Conservation (phyloP, 2,329 filamentous ascomycete genomes). For the Aspergillus texensis region DNA sequence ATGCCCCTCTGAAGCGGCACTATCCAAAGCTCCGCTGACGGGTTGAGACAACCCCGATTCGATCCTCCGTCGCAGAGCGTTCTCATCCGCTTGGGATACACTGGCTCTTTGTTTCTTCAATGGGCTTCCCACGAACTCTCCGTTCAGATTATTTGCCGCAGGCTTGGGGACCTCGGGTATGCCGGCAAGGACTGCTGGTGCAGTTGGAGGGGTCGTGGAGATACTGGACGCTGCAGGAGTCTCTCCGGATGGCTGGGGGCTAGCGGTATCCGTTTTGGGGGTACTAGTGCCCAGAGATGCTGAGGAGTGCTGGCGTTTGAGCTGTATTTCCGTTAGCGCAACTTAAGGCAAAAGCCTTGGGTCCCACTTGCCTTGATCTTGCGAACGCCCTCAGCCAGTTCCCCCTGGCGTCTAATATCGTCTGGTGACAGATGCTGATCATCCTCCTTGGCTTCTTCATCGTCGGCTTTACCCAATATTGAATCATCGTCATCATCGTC, state of each 20-base stretch:
- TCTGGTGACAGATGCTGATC: constrained; percentile 59
- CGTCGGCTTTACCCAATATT: constrained; percentile 66
- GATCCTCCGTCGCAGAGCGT: constrained; percentile 43
- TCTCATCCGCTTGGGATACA: constrained; percentile 46
- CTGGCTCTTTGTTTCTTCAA: constrained; percentile 52
- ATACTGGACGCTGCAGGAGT: constrained; percentile 37
- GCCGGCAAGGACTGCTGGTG: constrained; percentile 19
- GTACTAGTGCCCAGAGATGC: constrained; percentile 52
- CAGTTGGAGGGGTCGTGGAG: constrained; percentile 41
- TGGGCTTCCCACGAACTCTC: constrained; percentile 48
- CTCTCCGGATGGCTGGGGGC: constrained; percentile 40
- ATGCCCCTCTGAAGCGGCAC: constrained; percentile 18
- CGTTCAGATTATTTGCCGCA: constrained; percentile 30
- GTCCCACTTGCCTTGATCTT: constrained; percentile 62
- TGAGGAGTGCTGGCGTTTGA: constrained; percentile 68
- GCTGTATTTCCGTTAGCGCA: constrained; percentile 42
- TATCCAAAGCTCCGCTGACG: constrained; percentile 41
- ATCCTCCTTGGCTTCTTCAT: constrained; percentile 54
- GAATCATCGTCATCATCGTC: constrained; percentile 70
- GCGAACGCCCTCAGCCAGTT: constrained; percentile 65
- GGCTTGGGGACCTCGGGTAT: constrained; percentile 26
- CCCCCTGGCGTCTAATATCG: constrained; percentile 61
- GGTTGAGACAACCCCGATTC: constrained; percentile 41
- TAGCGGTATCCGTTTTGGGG: constrained; percentile 35
- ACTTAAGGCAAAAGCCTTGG: not conserved